Conservation (phyloP, 108 stramenopile species). For the Schizochytrium sp. region DNA sequence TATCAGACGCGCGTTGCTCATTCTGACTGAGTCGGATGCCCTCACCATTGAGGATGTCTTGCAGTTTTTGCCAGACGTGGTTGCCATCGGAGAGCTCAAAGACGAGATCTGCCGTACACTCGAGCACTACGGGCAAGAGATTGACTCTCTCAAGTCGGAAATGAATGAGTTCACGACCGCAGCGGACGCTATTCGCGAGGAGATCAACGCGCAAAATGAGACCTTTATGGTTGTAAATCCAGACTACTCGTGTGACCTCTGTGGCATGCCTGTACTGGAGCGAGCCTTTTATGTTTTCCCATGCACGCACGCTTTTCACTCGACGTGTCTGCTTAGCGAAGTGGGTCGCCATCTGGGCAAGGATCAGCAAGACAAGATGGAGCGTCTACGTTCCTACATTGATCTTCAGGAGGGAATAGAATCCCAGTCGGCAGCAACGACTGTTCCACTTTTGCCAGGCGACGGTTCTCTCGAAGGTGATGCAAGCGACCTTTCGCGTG, state of each 20-base stretch:
- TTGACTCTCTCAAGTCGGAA: background rate
- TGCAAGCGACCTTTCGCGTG: no score
- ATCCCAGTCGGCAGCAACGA: background rate
- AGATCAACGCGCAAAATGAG: background rate
- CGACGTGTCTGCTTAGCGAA: background rate
- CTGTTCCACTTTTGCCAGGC: no score
- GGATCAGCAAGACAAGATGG: background rate
- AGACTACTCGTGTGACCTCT: background rate
- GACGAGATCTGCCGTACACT: background rate
- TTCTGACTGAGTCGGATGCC: background rate
- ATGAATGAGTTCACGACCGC: background rate
- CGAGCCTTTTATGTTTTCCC: background rate
- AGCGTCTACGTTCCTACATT: background rate
- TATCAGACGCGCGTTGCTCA: background rate
- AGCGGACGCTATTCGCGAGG: background rate
- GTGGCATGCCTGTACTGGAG: background rate
- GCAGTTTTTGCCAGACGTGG: background rate
- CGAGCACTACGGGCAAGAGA: background rate
- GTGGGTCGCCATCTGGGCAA: background rate
- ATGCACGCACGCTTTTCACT: background rate
- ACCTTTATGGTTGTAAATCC: background rate
- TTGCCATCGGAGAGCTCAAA: background rate
- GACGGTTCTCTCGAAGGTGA: no score
- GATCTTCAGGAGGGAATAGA: background rate
- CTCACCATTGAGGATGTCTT: background rate